Evolutionary conservation across 164 flowering plant genomes (phyloP).

Genomic region (Liriodendron chinense): DNA sequence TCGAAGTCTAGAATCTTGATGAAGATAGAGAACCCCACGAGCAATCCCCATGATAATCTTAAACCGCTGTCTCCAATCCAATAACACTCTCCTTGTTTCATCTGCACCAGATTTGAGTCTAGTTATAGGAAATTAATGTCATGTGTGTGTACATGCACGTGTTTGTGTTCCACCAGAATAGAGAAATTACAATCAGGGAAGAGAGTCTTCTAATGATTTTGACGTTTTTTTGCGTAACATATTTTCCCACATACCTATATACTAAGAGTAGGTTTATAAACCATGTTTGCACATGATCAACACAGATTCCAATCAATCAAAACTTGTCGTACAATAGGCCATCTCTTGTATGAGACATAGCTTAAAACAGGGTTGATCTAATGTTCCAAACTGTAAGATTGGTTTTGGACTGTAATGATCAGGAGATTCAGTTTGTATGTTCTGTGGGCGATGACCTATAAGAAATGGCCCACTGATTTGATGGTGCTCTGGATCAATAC

Average conservation of each 20-base stretch:
- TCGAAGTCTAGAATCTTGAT: constrained; percentile 49
- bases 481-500: too few relatives aligned
- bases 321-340: too few relatives aligned
- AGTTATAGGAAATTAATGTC: not conserved
- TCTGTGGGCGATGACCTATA: too few relatives aligned
- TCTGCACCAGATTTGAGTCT: not conserved
- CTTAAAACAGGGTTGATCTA: too few relatives aligned
- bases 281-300: not conserved
- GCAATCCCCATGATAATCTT: constrained; percentile 41
- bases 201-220: not conserved
- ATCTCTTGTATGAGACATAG: too few relatives aligned
- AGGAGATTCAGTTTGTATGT: too few relatives aligned
- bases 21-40: constrained; percentile 59
- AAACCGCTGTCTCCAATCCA: constrained; percentile 28
- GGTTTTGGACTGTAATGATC: too few relatives aligned
- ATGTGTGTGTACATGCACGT: not conserved
- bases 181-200: not conserved
- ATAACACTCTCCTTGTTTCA: not conserved
- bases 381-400: too few relatives aligned
- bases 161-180: not conserved
- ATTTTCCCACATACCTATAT: not conserved
- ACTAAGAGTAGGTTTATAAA: not conserved
- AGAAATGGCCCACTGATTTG: too few relatives aligned
- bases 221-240: too few relatives aligned
- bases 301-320: too few relatives aligned